phyloP scores from a whole-genome alignment of 495 filamentous ascomycete species.

The Penicillium egyptiacum region DNA sequence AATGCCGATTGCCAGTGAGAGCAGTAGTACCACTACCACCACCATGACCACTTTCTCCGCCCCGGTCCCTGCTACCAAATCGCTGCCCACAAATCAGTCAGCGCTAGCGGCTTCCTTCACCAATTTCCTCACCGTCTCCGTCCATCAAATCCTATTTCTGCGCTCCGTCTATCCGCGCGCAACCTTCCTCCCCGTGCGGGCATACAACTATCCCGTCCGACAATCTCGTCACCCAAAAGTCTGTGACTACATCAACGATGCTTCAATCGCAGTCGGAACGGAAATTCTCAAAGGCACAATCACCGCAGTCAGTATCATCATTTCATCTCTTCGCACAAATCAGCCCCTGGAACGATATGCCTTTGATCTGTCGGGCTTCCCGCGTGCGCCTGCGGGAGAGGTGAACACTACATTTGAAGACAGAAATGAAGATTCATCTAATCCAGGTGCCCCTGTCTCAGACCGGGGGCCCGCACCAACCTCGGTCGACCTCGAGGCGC shows the following conservation, averaged over 20 bases:
- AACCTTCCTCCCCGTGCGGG: conserved; percentile 78
- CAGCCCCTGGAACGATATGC: conserved; percentile 76
- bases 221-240: conserved; percentile 89
- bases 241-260: conserved; percentile 86
- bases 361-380: conserved; percentile 78
- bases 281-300: conserved; percentile 74
- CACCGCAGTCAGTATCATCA: conserved; percentile 69
- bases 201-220: conserved; percentile 86
- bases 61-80: conserved; percentile 44
- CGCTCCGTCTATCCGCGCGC: conserved; percentile 76
- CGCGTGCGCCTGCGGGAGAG: conserved; percentile 55
- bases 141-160: conserved; percentile 92
- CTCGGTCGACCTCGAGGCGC: conserved; percentile 66
- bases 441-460: conserved; percentile 38
- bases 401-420: conserved; percentile 55
- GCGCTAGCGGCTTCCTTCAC: conserved; percentile 51
- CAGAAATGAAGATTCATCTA: conserved; percentile 44
- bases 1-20: conserved; percentile 54
- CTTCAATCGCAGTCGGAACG: conserved; percentile 69
- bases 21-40: conserved; percentile 41
- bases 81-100: conserved; percentile 47
- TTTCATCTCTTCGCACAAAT: conserved; percentile 61
- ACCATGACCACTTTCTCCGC: conserved; percentile 51
- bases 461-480: conserved; percentile 36
- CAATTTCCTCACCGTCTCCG: conserved; percentile 81